phyloP scores from a whole-genome alignment of 129 eudicot genomes.

The Escallonia herrerae region DNA sequence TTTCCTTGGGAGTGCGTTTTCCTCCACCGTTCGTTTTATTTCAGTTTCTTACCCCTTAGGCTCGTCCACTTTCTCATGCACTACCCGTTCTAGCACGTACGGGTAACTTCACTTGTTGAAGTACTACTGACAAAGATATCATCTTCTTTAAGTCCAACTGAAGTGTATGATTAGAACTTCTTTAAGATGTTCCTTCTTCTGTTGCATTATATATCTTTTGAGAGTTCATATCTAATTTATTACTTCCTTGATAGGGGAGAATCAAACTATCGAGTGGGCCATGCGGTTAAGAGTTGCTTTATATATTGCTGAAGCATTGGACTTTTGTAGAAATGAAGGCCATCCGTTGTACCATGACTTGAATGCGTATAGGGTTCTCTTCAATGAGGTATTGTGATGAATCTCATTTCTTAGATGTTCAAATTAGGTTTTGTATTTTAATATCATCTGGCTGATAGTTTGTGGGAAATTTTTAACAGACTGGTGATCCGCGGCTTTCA shows the following conservation, averaged over 20 bases:
- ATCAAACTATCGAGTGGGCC: conserved; percentile 96
- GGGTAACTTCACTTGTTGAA: background rate
- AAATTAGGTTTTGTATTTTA: background rate
- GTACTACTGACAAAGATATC: background rate
- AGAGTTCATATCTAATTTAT: background rate
- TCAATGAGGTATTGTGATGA: conserved; percentile 61
- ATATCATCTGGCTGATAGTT: background rate
- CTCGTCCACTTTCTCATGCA: no score
- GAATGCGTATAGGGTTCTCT: conserved; percentile 94
- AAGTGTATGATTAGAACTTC: background rate
- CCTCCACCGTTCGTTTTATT: no score
- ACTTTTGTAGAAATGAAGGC: conserved; percentile 69
- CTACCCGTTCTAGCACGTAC: background rate
- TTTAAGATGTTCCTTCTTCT: background rate
- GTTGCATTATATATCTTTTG: background rate
- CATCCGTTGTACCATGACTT: conserved; percentile 88
- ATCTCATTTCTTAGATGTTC: background rate
- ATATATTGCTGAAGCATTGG: conserved; percentile 83
- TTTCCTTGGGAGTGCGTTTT: no score
- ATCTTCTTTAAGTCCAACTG: background rate
- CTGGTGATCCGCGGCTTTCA: conserved; percentile 90
- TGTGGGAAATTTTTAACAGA: conserved; percentile 36
- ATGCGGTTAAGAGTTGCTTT: conserved; percentile 88
- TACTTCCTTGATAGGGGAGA: conserved; percentile 71
- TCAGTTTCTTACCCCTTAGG: no score